phyloP scores from a whole-genome alignment of 768 basidiomycete genomes.

The Bullera alba region DNA sequence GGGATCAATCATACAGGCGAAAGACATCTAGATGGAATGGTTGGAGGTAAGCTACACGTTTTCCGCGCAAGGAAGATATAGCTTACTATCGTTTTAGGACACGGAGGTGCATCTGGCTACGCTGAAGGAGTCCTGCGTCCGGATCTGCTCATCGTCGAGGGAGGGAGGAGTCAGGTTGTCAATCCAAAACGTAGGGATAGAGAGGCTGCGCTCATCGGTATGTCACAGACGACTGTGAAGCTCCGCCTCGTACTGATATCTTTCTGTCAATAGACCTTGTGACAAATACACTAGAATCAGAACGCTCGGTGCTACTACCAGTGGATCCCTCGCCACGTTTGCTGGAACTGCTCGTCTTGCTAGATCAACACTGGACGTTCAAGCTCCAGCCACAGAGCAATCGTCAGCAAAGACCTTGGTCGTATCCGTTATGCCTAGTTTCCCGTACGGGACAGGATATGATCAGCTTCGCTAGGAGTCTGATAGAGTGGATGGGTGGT shows the following conservation, averaged over 20 bases:
- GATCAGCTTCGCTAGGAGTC: constrained; percentile 83
- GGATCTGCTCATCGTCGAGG: constrained; percentile 89
- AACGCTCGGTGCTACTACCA: constrained; percentile 78
- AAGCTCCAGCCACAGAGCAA: constrained; percentile 47
- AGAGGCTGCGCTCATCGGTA: constrained; percentile 76
- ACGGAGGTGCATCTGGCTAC: constrained; percentile 29
- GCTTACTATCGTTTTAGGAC: neutral
- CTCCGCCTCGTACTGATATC: neutral
- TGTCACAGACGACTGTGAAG: neutral
- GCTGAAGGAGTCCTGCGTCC: constrained; percentile 57
- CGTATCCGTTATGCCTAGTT: constrained; percentile 79
- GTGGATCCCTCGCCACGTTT: constrained; percentile 92
- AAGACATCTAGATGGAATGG: constrained; percentile 88
- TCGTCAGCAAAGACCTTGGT: constrained; percentile 32
- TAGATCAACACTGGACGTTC: constrained; percentile 96
- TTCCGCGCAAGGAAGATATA: neutral
- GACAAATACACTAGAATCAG: constrained; percentile 71
- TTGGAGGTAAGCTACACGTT: constrained; percentile 43
- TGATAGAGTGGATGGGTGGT: constrained; percentile 99
- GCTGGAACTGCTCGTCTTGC: constrained; percentile 85
- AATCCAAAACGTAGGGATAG: constrained; percentile 84
- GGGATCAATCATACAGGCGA: constrained; percentile 94
- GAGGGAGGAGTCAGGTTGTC: constrained; percentile 71
- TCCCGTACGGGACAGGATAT: constrained; percentile 86
- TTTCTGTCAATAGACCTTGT: constrained; percentile 62